Conservation (phyloP, 805 yeast genomes). For the Candida sakaeoensis region DNA sequence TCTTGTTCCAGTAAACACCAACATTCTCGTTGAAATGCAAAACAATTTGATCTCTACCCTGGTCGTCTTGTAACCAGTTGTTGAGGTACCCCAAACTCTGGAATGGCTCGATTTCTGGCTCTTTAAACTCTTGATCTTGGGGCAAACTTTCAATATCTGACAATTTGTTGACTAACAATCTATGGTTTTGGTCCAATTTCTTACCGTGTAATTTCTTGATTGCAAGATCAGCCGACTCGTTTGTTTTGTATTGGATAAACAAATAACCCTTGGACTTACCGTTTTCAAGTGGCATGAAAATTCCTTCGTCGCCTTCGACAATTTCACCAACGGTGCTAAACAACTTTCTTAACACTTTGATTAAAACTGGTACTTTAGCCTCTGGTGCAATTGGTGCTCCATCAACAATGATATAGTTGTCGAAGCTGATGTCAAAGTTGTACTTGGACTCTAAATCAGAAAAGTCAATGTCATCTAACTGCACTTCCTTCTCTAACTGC, state of each 20-base stretch:
- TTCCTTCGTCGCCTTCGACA: conserved; percentile 52
- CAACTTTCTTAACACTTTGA: conserved; percentile 80
- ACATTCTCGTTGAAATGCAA: conserved; percentile 77
- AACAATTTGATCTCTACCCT: conserved; percentile 86
- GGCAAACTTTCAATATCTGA: conserved; percentile 75
- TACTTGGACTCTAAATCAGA: conserved; percentile 80
- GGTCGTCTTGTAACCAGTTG: conserved; percentile 86
- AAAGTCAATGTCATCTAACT: conserved; percentile 61
- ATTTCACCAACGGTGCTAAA: conserved; percentile 77
- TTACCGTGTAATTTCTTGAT: conserved; percentile 79
- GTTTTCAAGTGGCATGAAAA: conserved; percentile 76
- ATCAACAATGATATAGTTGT: conserved; percentile 79
- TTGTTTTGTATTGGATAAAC: conserved; percentile 75
- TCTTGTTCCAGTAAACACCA: conserved; percentile 83
- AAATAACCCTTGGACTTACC: conserved; percentile 83
- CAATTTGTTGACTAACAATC: conserved; percentile 78
- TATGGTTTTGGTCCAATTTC: conserved; percentile 90
- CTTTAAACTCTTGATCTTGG: conserved; percentile 57
- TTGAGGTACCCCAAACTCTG: conserved; percentile 75
- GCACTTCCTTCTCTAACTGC: conserved; percentile 38
- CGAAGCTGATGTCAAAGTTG: conserved; percentile 60
- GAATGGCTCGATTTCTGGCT: conserved; percentile 71
- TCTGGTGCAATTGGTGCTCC: conserved; percentile 97
- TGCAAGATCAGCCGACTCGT: conserved; percentile 70
- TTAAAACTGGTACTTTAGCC: conserved; percentile 75